Evolutionary conservation across 805 yeast genomes (phyloP).

Genomic region (Saturnispora gosingensis): DNA sequence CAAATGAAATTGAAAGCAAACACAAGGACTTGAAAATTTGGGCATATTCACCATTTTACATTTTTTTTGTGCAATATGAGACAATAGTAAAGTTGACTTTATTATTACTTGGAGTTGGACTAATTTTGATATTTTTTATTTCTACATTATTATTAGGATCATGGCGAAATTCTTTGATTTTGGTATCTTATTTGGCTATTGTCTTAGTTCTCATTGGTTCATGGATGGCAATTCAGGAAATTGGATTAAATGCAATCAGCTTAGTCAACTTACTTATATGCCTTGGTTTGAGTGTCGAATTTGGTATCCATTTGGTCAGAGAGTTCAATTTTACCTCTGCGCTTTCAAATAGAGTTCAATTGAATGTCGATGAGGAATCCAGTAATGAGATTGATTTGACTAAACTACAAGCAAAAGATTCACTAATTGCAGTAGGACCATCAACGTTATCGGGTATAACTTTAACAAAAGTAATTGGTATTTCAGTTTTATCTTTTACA

Average conservation of each 20-base stretch:
- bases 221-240: constrained; percentile 61
- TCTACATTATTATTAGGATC: constrained; percentile 61
- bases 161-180: constrained; percentile 43
- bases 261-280: constrained; percentile 88
- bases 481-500: constrained; percentile 77
- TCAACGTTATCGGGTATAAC: constrained; percentile 88
- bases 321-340: constrained; percentile 43
- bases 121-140: constrained; percentile 38
- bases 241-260: constrained; percentile 80
- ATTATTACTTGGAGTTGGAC: constrained; percentile 43
- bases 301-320: constrained; percentile 78
- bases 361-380: background rate
- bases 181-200: constrained; percentile 50
- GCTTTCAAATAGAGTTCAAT: constrained; percentile 6
- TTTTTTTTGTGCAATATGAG: constrained; percentile 83
- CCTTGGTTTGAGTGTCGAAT: constrained; percentile 88
- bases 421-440: constrained; percentile 76
- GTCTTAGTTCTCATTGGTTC: constrained; percentile 73
- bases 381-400: constrained; percentile 2
- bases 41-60: constrained; percentile 90
- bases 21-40: constrained; percentile 43
- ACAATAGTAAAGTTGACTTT: constrained; percentile 54
- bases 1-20: constrained; percentile 40
- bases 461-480: constrained; percentile 82
- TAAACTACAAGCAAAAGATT: constrained; percentile 36